Conservation (phyloP, 805 yeast genomes). For the Saccharomycopsis fodiens region DNA sequence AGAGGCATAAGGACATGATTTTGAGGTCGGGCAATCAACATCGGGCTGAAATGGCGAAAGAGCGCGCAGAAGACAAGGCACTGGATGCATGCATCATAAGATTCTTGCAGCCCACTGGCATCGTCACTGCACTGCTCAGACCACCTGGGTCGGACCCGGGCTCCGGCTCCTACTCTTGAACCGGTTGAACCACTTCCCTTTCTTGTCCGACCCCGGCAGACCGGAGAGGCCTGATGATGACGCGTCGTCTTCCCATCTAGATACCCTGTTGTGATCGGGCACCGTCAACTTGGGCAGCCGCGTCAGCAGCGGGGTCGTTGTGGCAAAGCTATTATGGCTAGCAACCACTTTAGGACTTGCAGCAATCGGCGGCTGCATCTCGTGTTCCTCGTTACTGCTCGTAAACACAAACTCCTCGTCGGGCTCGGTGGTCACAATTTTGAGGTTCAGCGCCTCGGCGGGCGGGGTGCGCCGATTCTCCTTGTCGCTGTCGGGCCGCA, state of each 20-base stretch:
- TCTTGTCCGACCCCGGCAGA: neutral
- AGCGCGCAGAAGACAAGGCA: too few species aligned
- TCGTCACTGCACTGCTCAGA: too few species aligned
- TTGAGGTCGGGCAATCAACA: too few species aligned
- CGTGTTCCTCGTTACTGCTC: neutral
- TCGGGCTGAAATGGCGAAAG: too few species aligned
- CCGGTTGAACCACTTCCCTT: constrained; percentile 7
- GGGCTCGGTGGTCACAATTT: neutral
- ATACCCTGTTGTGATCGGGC: neutral
- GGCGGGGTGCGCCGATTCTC: neutral
- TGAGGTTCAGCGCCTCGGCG: neutral
- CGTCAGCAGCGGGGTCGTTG: neutral
- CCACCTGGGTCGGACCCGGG: neutral
- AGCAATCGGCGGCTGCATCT: neutral
- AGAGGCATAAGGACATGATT: too few species aligned
- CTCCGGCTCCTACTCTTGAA: constrained; percentile 6
- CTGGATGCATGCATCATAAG: too few species aligned
- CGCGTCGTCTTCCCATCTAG: constrained; percentile 1
- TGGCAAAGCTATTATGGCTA: neutral
- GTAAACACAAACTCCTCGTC: constrained; percentile 1
- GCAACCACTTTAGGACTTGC: neutral
- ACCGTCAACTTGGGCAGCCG: constrained; percentile 1
- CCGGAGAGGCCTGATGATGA: neutral
- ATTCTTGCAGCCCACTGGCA: too few species aligned
- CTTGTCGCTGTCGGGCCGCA: neutral